Conservation (phyloP, 148 eudicot species). For the Spergularia marina region DNA sequence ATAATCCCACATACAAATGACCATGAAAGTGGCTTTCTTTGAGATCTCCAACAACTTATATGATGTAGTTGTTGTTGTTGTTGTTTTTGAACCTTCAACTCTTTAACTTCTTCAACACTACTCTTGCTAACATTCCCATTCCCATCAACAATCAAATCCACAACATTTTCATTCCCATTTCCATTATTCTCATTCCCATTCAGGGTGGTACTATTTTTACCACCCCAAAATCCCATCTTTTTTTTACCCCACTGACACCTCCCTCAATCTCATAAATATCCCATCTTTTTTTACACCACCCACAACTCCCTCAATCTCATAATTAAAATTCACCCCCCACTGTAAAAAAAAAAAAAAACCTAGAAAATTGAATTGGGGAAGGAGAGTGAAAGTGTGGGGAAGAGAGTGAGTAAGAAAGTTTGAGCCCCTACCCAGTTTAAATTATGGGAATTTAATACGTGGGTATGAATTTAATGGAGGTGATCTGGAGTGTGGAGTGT, state of each 20-base stretch:
- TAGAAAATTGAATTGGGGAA: conserved; percentile 18
- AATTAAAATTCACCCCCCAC: conserved; percentile 1
- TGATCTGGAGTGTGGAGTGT: conserved; percentile 16
- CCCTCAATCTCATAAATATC: too few species aligned
- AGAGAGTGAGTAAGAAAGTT: background rate
- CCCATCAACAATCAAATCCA: background rate
- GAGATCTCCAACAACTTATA: conserved; percentile 39
- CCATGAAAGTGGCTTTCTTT: conserved; percentile 56
- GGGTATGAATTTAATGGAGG: conserved; percentile 27
- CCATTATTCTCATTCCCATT: conserved; percentile 21
- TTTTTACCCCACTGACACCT: background rate
- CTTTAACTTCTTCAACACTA: background rate
- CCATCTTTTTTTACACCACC: too few species aligned
- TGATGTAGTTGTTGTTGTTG: conserved; percentile 26
- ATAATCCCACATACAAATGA: conserved; percentile 71
- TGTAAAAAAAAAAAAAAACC: conserved; percentile 17
- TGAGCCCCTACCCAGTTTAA: conserved; percentile 6
- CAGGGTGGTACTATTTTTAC: conserved; percentile 14
- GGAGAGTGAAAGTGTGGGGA: conserved; percentile 24
- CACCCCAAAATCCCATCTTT: conserved; percentile 6
- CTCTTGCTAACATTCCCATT: background rate
- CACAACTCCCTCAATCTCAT: conserved; percentile 3
- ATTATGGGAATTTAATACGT: background rate
- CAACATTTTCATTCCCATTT: conserved; percentile 8
- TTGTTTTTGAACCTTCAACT: conserved; percentile 32